Base-by-base conservation (phyloP, 2,329 filamentous ascomycete genomes). In the Sarocladium brachiariae region DNA sequence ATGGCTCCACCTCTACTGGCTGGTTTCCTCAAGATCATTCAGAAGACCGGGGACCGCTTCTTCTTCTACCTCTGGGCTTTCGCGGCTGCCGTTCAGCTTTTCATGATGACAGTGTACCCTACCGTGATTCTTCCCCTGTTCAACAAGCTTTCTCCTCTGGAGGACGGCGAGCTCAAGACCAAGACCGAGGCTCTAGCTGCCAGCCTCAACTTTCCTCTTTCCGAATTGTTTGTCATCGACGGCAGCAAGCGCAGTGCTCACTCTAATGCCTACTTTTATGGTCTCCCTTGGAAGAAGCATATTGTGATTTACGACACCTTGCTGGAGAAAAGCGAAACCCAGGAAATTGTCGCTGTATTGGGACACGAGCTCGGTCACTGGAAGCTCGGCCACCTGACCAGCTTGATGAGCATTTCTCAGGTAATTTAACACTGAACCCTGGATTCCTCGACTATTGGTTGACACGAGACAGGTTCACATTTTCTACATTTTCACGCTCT, bases 31-130 rank as follows among this genome's bases (percentile, higher is more conserved):
- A 82, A 87, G 67, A 99, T 99, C 64, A 86, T 99, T 61, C 86
- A 96, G 70, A 88, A 87, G 72, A 96, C 95, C 11, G 93, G 93
- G 57, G 88, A 86, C 64, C 81, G 85, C 64, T 99, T 99, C 78
- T 96, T 97, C 77, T 95, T 95, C 74, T 99, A 96, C 67, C 82
- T 99, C 52, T 99, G 92, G 91, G 71, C 93, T 53, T 97, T 99
- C 63, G 86, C 87, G 59, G 83, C 95, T 54, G 84, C 81, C 52
- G 81, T 99, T 35, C 93, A 97, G 71, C 78, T 97, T 55, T 92
- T 93, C 67, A 91, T 89, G 71, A 96, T 96, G 62, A 96, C 93
- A 41, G 87, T 96, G 65, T 99, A 96, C 71, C 93, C 93, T 1
- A 89, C 96, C 61, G 83, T 86, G 55, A 97, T 99, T 59, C 79